These are phyloP conservation scores for Nicotiana sylvestris DNA, from an alignment of 257 asterid genomes.

Conservation along the genomic window DNA sequence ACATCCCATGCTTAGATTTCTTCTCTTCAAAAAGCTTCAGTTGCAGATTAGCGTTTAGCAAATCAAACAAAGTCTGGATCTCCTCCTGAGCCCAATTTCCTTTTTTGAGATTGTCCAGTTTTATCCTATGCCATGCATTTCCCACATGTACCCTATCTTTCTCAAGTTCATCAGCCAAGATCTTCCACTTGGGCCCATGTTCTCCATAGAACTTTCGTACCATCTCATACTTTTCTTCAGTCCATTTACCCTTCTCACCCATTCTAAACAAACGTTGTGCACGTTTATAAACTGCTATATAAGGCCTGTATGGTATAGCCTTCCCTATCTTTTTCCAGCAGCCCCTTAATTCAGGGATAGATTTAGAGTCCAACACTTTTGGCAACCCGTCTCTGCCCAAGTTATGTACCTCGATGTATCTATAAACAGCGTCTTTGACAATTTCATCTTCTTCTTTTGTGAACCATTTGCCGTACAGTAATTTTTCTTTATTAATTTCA, in stretches of 20 bases:
- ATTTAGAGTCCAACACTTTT: neutral
- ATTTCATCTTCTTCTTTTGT: constrained; percentile 5
- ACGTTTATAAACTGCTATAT: neutral
- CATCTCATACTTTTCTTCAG: constrained; percentile 10
- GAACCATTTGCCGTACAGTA: neutral
- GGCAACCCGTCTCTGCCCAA: neutral
- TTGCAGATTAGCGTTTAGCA: neutral
- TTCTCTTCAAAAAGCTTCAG: neutral
- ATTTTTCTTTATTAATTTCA: neutral
- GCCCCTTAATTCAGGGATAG: neutral
- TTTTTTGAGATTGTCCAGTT: neutral
- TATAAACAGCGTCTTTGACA: neutral
- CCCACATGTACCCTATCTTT: neutral
- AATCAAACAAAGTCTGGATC: constrained; percentile 3
- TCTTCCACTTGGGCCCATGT: constrained; percentile 5
- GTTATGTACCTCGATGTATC: neutral
- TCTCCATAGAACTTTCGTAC: neutral
- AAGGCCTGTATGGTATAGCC: constrained; percentile 1
- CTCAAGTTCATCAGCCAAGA: constrained; percentile 1
- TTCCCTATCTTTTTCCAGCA: constrained; percentile 12
- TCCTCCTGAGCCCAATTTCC: constrained; percentile 11
- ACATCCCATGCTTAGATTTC: constrained; percentile 11
- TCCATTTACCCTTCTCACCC: neutral
- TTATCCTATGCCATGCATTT: constrained; percentile 2
- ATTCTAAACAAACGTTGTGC: neutral